Evolutionary conservation across 2,329 filamentous ascomycete genomes (phyloP), one percentile per base, ranked within the genome.

Genomic region (Coniosporium tulheliwenetii): DNA sequence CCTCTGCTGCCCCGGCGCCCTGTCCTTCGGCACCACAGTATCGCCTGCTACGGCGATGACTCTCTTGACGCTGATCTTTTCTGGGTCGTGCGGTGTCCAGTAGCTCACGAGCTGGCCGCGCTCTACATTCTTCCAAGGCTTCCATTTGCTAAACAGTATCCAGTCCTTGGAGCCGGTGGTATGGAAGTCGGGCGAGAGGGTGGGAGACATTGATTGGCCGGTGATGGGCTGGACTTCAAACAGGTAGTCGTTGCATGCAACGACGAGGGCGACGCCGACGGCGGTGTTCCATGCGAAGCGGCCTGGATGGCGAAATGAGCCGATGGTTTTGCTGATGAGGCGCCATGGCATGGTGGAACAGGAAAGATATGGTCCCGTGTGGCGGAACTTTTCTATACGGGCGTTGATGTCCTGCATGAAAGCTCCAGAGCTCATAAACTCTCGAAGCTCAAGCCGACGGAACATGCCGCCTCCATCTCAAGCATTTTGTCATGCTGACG

Each of bases 21-120:
- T 48, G 41, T 65, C 60, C 34, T 68, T 58, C 34, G 82, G 81
- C 41, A 65, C 69, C 29, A 96, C 75, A 1, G 75, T 66, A 55
- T 96, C 89, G 8, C 87, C 86, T 40, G 81, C 79, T 3, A 95
- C 53, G 0, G 75, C 91, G 19, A 95, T 69, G 9, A 98, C 72
- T 34, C 91, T 71, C 65, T 98, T 98, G 30, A 95, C 75, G 0
- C 76, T 76, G 35, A 79, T 65, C 15, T 72, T 67, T 29, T 84
- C 75, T 0, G 85, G 81, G 44, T 81, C 71, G 10, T 70, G 62
- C 1, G 87, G 86, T 33, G 60, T 58, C 52, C 54, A 58, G 44
- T 69, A 65, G 26, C 57, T 58, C 0, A 70, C 59, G 0, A 69
- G 45, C 42, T 69, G 66, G 16, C 66, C 66, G 36, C 64, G 50